These are phyloP conservation scores for Chlorociboria aeruginascens DNA, from an alignment of 495 filamentous ascomycete species.

Conservation along the genomic window DNA sequence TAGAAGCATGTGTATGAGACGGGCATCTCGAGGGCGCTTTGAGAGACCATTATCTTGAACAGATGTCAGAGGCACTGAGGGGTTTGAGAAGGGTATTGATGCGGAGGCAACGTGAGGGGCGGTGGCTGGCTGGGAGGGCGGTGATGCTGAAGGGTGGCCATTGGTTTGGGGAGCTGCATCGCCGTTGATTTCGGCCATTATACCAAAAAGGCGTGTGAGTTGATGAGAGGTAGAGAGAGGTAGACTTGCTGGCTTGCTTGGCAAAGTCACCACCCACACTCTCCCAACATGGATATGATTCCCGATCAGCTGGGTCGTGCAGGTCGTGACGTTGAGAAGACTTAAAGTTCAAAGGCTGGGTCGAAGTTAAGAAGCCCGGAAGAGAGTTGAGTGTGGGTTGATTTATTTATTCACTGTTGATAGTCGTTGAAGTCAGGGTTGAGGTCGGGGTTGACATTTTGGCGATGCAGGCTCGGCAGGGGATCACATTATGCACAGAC, in stretches of 20 bases:
- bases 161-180: constrained; percentile 29
- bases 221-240: too few species aligned
- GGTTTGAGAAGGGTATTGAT: constrained; percentile 18
- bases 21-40: constrained; percentile 79
- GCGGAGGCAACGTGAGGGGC: constrained; percentile 28
- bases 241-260: too few species aligned
- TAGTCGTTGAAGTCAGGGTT: too few species aligned
- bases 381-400: too few species aligned
- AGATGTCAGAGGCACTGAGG: constrained; percentile 32
- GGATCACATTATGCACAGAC: neutral
- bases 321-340: too few species aligned
- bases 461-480: neutral
- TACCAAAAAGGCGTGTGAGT: constrained; percentile 18
- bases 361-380: too few species aligned
- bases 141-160: constrained; percentile 15
- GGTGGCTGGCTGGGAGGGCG: constrained; percentile 7
- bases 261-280: too few species aligned
- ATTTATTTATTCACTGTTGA: too few species aligned
- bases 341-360: too few species aligned
- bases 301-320: too few species aligned
- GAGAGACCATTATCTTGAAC: constrained; percentile 47
- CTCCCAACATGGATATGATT: too few species aligned
- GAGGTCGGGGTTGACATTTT: neutral
- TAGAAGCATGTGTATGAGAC: constrained; percentile 84
- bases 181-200: constrained; percentile 27